Evolutionary conservation across 306 rosid genomes (phyloP).

Genomic region (Begonia loranthoides): DNA sequence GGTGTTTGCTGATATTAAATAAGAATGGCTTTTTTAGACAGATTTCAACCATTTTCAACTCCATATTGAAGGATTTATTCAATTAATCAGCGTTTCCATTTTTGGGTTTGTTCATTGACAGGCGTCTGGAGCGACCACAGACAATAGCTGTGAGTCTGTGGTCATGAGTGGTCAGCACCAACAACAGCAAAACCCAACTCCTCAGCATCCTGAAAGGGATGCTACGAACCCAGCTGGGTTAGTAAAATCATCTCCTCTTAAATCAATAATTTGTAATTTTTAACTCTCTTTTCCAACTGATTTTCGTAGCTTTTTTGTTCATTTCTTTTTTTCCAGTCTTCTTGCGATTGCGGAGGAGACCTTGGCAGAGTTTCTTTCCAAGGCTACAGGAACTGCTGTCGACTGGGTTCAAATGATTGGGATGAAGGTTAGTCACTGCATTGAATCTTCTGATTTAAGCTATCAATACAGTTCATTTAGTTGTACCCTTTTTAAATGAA

Average conservation of each 20-base stretch:
- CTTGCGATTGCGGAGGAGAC: slow-evolving; percentile 97
- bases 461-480: not conserved
- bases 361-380: slow-evolving; percentile 99
- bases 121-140: slow-evolving; percentile 86
- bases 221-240: slow-evolving; percentile 99
- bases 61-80: no score
- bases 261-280: not conserved
- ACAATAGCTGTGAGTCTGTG: slow-evolving; percentile 99
- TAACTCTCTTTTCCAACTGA: not conserved
- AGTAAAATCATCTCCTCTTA: not conserved
- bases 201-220: slow-evolving; percentile 89
- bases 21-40: no score
- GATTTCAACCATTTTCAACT: no score
- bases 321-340: slow-evolving; percentile 31
- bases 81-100: no score
- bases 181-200: slow-evolving; percentile 90
- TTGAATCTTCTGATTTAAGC: not conserved
- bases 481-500: not conserved
- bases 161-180: slow-evolving; percentile 97
- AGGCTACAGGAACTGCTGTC: slow-evolving; percentile 99
- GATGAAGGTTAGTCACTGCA: slow-evolving; percentile 62
- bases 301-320: not conserved
- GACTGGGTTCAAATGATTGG: slow-evolving; percentile 99
- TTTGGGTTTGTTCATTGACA: slow-evolving; percentile 9
- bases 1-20: not conserved